Evolutionary conservation across 2,329 filamentous ascomycete genomes (phyloP), one percentile per base, ranked within the genome.

Genomic region (Colletotrichum limetticola): DNA sequence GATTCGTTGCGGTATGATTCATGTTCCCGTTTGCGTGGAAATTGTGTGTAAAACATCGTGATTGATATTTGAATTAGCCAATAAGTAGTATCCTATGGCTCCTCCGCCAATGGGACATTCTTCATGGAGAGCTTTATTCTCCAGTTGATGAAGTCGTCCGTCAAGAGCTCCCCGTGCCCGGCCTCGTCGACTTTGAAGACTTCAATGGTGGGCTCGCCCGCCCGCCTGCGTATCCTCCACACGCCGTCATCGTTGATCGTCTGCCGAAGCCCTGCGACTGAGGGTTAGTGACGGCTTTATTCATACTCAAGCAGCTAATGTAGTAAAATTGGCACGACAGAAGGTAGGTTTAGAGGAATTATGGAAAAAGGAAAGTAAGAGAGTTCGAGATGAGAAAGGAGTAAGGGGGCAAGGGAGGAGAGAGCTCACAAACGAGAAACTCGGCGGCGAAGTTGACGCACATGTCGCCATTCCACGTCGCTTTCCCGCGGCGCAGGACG

Each of bases 381-480:
- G n/a, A 4, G 19, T 5, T 35, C 3, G 26, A 22, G 4, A 12
- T 7, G 19, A 8, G 2, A 30, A n/a, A 3, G n/a, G 16, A 9
- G 8, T 11, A 32, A n/a, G 35, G 37, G 32, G 42, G 5, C 5
- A 42, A 42, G 32, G 32, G 32, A 35, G 32, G 11, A 35, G 32
- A 35, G 32, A 35, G 82, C 91, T 82, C 82, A 95, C 94, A 97
- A 8, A 92, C 91, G 19, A 98, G 83, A 77, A 98, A 94, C 0
- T 84, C 87, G 1, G 90, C 91, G 1, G 95, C 91, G 83, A 98
- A 98, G 77, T 97, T 98, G 79, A 98, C 97, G 79, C 95, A 98
- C 76, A 93, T 90, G 79, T 98, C 96, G 22, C 94, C 96, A 83
- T 98, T 94, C 97, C 97, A 99, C 59, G 89, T 90, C 2, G 86